A percentile compares a stretch with the other conserved stretches of the same genome.
Conservation (phyloP, 371 early-diverging fungal species). For the Syncephalis plumigaleata region DNA sequence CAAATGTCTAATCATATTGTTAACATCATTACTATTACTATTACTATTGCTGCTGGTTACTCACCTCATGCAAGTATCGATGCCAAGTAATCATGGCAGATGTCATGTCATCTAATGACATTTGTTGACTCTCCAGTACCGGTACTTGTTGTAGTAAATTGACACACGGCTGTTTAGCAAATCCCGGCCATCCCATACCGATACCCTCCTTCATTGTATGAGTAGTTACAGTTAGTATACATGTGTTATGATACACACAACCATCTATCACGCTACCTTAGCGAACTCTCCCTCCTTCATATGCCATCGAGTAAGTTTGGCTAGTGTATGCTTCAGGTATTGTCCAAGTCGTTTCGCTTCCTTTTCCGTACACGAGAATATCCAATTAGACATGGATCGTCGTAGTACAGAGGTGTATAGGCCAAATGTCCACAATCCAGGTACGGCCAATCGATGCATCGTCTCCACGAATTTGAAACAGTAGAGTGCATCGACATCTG, state of each 20-base stretch:
- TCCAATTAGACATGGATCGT: constrained; percentile 6
- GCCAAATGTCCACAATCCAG: constrained; percentile 59
- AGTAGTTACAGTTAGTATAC: too few relatives aligned
- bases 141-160: too few relatives aligned
- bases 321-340: constrained; percentile 35
- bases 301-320: constrained; percentile 56
- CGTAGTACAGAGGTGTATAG: constrained; percentile 49
- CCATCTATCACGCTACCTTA: constrained; percentile 14
- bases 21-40: constrained; percentile 23
- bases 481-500: constrained; percentile 64
- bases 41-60: constrained; percentile 35
- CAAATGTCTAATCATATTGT: constrained; percentile 17
- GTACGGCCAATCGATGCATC: constrained; percentile 57
- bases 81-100: too few relatives aligned
- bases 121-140: too few relatives aligned
- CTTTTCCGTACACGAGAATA: constrained; percentile 5
- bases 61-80: too few relatives aligned
- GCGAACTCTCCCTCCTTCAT: constrained; percentile 19
- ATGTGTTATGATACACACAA: too few relatives aligned
- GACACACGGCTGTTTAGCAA: too few relatives aligned
- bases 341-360: constrained; percentile 24
- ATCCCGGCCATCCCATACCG: too few relatives aligned
- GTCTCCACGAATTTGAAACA: constrained; percentile 63
- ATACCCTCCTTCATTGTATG: too few relatives aligned
- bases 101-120: too few relatives aligned